Percentiles rank a stretch among this genome's conserved stretches.
Evolutionary conservation across 345 rosid genomes (phyloP).

Genomic region (Eucalyptus leucophloia): DNA sequence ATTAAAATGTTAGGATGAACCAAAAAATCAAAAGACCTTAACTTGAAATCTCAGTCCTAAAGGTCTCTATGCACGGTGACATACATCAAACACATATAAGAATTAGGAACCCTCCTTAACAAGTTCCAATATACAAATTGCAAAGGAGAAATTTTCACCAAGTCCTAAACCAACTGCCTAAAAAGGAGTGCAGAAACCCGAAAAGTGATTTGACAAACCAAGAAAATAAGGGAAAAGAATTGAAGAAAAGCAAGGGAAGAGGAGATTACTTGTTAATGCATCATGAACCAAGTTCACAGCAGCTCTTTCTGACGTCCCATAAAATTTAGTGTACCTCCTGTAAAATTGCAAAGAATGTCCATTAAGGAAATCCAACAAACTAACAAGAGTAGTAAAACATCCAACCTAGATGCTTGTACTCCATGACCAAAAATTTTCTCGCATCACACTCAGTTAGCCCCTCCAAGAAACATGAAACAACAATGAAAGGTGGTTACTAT

Average conservation of each 20-base stretch:
- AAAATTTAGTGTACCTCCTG: constrained; percentile 96
- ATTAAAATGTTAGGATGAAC: not conserved
- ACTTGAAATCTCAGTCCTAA: not conserved
- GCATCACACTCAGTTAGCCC: not conserved
- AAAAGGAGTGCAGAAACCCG: not conserved
- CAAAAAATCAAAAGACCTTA: not conserved
- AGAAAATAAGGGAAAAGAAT: not conserved
- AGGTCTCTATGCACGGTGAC: not conserved
- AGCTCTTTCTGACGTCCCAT: constrained; percentile 82
- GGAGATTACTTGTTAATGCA: constrained; percentile 60
- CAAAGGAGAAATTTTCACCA: not conserved
- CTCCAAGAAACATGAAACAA: not conserved
- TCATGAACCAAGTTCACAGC: constrained; percentile 83
- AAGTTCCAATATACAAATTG: not conserved
- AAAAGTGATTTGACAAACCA: not conserved
- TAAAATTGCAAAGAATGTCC: not conserved
- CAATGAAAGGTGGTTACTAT: not conserved
- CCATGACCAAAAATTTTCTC: not conserved
- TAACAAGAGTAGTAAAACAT: not conserved
- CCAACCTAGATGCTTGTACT: not conserved
- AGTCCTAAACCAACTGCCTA: not conserved
- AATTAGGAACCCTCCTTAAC: not conserved
- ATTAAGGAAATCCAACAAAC: not conserved
- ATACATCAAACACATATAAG: not conserved
- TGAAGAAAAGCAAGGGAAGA: not conserved